Base-by-base conservation (phyloP, 2,329 filamentous ascomycete species). In the Cytospora paraplurivora region DNA sequence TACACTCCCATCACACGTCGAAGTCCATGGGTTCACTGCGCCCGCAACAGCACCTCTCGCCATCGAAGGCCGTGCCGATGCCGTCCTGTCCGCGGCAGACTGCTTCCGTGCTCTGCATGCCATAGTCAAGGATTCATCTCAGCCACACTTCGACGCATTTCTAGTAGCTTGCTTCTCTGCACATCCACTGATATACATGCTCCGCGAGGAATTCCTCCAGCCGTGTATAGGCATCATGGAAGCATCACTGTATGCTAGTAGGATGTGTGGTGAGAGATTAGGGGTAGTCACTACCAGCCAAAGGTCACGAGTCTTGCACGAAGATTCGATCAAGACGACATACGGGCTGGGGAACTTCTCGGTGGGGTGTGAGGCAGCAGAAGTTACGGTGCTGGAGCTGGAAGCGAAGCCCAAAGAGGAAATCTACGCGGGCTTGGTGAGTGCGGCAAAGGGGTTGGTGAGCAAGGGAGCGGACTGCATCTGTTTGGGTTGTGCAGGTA, bases 151-250 rank as follows among this genome's bases (percentile, higher is more conserved):
- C 69, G 75, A 81, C 69, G 81, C 78, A 0, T 78, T 82, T 55
- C 73, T 82, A 3, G 76, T 83, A 5, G 79, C 80, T 3, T 82
- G 79, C 71, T 82, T 81, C 71, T 78, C 75, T 59, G 76, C 79
- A 41, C 80, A 83, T 63, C 76, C 78, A 1, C 72, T 83, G 4
- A 79, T 79, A 62, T 70, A 72, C 21, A 78, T 79, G 69, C 71
- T 82, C 37, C 73, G 79, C 1, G 80, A 82, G 66, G 79, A 81
- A 59, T 74, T 79, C 50, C 64, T 70, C 3, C 71, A 79, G 55
- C 81, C 80, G 0, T 72, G 78, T 5, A 76, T 82, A 3, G 81
- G 81, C 3, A 82, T 83, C 62, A 82, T 83, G 79, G 81, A 83
- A 69, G 79, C 80, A 0, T 75, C 61, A 3, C 72, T 74, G 58